Evolutionary conservation across 2,329 filamentous ascomycete species (phyloP), one percentile per base, ranked within the genome.

Genomic region (Aspergillus piperis): DNA sequence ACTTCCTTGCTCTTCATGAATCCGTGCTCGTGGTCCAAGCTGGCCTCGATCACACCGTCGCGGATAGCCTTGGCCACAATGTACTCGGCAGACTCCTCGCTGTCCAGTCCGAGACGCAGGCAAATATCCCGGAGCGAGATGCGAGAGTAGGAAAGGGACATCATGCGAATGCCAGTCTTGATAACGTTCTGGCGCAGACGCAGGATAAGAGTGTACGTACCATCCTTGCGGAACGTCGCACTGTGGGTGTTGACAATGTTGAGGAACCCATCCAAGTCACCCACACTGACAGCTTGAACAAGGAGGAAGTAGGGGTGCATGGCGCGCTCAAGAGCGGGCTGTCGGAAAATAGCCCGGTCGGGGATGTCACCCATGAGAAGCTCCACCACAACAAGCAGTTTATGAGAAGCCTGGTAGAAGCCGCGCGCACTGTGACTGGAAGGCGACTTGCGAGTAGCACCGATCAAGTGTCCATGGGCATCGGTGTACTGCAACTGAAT

Each of bases 1-100:
- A 96, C 85, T 70, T 97, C 92, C 83, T 96, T 96, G 77, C 93
- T 97, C 86, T 96, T 96, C 92, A 98, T 97, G 80, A 92, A 98
- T 0, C 95, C 95, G 65, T 89, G 88, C 82, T 98, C 93, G 64
- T 96, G 90, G 75, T 99, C 94, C 63, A 98, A 82, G 2, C 90
- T 93, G 36, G 94, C 94, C 82, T 98, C 94, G 60, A 98, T 98
- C 58, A 98, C 95, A 61, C 95, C 95, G 72, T 99, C 95, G 19
- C 95, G 87, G 69, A 99, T 99, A 1, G 95, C 95, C 83, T 99
- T 99, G 66, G 95, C 95, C 38, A 98, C 95, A 75, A 99, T 99
- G 78, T 99, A 99, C 80, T 99, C 95, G 10, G 95, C 95, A 44
- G 92, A 96, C 82, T 99, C 95, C 76, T 99, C 95, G 69, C 91